Evolutionary conservation across 352 stramenopile species (phyloP).

Genomic region (Globisporangium alternatum): DNA sequence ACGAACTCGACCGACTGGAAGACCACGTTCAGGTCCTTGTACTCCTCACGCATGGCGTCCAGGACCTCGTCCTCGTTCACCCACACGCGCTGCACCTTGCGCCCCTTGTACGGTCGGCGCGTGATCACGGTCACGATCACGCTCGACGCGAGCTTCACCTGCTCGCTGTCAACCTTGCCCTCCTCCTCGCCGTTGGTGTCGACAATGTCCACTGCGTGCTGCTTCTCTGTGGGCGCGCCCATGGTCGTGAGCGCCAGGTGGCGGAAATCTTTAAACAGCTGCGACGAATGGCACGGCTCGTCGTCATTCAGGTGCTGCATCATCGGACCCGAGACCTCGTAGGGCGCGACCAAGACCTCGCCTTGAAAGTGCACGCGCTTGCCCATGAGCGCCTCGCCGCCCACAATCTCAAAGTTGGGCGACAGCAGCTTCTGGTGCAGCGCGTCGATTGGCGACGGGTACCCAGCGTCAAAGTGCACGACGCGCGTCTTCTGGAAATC

Average conservation of each 20-base stretch:
- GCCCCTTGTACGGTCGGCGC: constrained; percentile 43
- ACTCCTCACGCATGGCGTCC: constrained; percentile 34
- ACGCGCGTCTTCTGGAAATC: constrained; percentile 18
- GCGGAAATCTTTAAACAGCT: constrained; percentile 54
- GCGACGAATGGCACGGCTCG: constrained; percentile 52
- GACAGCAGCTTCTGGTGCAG: constrained; percentile 27
- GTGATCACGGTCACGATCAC: constrained; percentile 57
- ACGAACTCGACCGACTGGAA: constrained; percentile 70
- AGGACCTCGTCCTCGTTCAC: constrained; percentile 61
- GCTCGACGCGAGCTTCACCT: constrained; percentile 2
- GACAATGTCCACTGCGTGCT: background rate
- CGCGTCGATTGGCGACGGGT: constrained; percentile 19
- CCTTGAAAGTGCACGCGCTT: constrained; percentile 25
- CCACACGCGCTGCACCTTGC: constrained; percentile 58
- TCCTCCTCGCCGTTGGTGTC: no score
- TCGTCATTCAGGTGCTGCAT: constrained; percentile 70
- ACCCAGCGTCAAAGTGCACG: constrained; percentile 28
- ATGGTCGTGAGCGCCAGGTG: constrained; percentile 21
- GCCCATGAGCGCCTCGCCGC: constrained; percentile 16
- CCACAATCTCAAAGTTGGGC: constrained; percentile 17
- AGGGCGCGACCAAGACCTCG: constrained; percentile 46
- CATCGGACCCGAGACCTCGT: constrained; percentile 49
- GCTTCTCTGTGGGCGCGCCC: constrained; percentile 3
- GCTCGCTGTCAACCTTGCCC: constrained; percentile 4
- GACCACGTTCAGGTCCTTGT: constrained; percentile 31